These are phyloP conservation scores for Pyrus bretschneideri DNA, from an alignment of 306 rosid species.

Conservation along the genomic window DNA sequence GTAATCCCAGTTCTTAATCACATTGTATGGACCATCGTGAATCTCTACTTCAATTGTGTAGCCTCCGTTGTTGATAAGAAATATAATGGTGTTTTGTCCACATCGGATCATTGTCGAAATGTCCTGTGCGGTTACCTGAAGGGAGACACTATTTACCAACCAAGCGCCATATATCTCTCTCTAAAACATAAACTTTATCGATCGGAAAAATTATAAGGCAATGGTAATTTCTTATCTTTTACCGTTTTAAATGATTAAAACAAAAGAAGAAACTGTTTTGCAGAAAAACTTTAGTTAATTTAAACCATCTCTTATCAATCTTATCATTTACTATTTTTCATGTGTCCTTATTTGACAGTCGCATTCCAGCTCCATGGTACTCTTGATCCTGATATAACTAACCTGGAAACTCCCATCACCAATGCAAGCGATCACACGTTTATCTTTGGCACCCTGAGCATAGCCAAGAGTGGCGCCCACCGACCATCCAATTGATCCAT, in stretches of 20 bases:
- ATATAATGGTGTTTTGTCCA: slow-evolving; percentile 66
- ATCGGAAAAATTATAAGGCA: background rate
- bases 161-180: background rate
- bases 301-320: background rate
- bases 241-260: no score
- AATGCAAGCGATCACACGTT: slow-evolving; percentile 77
- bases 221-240: no score
- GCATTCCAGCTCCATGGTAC: background rate
- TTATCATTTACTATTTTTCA: background rate
- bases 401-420: slow-evolving; percentile 98
- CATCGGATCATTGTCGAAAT: slow-evolving; percentile 83
- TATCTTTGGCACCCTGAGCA: slow-evolving; percentile 69
- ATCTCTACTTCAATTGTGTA: slow-evolving; percentile 89
- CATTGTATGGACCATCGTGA: slow-evolving; percentile 93
- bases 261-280: no score
- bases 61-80: slow-evolving; percentile 84
- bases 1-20: slow-evolving; percentile 88
- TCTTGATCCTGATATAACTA: slow-evolving; percentile 2
- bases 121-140: slow-evolving; percentile 85
- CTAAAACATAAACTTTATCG: background rate
- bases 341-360: background rate
- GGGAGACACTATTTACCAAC: slow-evolving; percentile 3
- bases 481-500: slow-evolving; percentile 95
- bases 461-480: slow-evolving; percentile 93
- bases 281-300: no score